Conservation (phyloP, 148 eudicot genomes). For the Pouteria glomerata region DNA sequence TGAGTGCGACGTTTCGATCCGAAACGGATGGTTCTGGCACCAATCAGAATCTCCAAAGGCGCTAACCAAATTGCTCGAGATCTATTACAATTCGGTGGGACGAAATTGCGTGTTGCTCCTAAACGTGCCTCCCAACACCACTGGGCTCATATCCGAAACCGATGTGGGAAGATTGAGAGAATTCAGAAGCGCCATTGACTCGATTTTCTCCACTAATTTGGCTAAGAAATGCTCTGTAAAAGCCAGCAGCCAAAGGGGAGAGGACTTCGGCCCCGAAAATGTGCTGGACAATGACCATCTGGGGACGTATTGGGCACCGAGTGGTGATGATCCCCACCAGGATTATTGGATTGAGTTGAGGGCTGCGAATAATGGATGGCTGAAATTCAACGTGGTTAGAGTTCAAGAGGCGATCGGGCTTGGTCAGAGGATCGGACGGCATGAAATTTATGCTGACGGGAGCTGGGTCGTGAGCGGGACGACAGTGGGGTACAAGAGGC, state of each 20-base stretch:
- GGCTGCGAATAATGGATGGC: slow-evolving; percentile 8
- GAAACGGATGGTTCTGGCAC: slow-evolving; percentile 94
- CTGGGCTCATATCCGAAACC: slow-evolving; percentile 63
- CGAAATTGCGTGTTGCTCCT: slow-evolving; percentile 74
- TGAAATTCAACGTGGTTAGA: slow-evolving; percentile 60
- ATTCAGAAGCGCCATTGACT: slow-evolving; percentile 51
- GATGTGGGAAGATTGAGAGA: slow-evolving; percentile 52
- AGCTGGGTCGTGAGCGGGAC: slow-evolving; percentile 45
- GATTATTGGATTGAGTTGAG: slow-evolving; percentile 58
- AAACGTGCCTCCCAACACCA: slow-evolving; percentile 79
- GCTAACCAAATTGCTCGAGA: slow-evolving; percentile 53
- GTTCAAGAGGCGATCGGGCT: slow-evolving; percentile 87
- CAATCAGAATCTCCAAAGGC: slow-evolving; percentile 60
- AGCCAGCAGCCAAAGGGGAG: slow-evolving; percentile 81
- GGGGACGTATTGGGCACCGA: slow-evolving; percentile 95
- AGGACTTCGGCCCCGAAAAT: slow-evolving; percentile 54
- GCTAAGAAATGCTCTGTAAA: slow-evolving; percentile 36
- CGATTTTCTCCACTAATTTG: slow-evolving; percentile 53
- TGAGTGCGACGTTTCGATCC: slow-evolving; percentile 87
- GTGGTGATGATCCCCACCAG: slow-evolving; percentile 22
- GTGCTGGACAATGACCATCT: slow-evolving; percentile 66
- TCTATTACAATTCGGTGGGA: slow-evolving; percentile 85
- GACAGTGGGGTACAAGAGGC: slow-evolving; percentile 76
- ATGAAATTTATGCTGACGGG: slow-evolving; percentile 69
- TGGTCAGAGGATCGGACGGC: slow-evolving; percentile 66